These are phyloP conservation scores for Trichosporon sp. DNA, from an alignment of 1,284 basidiomycete genomes.

Conservation along the genomic window DNA sequence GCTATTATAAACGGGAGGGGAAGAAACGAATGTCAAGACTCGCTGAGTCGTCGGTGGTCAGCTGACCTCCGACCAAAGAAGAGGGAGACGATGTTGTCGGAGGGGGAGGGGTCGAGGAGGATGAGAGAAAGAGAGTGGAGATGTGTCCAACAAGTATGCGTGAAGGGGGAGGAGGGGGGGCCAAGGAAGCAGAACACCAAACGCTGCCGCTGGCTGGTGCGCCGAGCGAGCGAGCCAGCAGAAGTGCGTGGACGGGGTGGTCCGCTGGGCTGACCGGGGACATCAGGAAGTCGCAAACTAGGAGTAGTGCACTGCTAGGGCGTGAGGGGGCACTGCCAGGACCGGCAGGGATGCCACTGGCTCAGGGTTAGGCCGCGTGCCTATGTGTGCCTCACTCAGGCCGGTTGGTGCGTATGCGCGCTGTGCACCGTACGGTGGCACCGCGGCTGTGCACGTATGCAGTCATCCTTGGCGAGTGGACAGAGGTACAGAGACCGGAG, in stretches of 20 bases:
- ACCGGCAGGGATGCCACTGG: not conserved
- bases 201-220: no score
- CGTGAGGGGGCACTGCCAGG: not conserved
- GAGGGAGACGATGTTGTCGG: conserved; percentile 2
- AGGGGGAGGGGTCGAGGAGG: conserved; percentile 7
- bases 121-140: conserved; percentile 5
- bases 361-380: not conserved
- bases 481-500: no score
- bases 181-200: not conserved
- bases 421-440: not conserved
- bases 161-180: not conserved
- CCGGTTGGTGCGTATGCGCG: not conserved
- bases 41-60: conserved; percentile 1
- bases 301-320: not conserved
- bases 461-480: no score
- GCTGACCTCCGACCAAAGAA: conserved; percentile 4
- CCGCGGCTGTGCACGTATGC: not conserved
- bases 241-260: not conserved
- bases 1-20: not conserved
- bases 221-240: not conserved
- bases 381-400: not conserved
- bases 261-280: not conserved
- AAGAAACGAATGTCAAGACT: not conserved
- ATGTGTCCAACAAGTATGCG: not conserved
- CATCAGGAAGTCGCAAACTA: not conserved